phyloP scores from a whole-genome alignment of 805 yeast species.

The Barnettozyma botsteinii region DNA sequence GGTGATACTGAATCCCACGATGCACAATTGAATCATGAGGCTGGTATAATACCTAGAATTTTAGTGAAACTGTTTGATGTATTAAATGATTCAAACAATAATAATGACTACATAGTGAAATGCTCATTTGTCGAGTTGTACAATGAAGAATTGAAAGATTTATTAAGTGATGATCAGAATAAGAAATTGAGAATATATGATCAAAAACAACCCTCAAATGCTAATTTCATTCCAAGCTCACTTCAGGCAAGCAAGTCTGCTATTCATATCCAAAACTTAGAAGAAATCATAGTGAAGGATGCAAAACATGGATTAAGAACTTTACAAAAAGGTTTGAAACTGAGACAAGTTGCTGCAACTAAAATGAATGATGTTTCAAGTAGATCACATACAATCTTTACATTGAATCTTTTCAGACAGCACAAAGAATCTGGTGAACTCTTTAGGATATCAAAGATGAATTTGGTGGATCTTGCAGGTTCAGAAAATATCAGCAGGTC shows the following conservation, averaged over 20 bases:
- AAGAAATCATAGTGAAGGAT: constrained; percentile 50
- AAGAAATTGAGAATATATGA: constrained; percentile 54
- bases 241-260: constrained; percentile 17
- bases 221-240: constrained; percentile 2
- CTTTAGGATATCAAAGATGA: constrained; percentile 62
- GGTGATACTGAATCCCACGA: constrained; percentile 46
- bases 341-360: constrained; percentile 64
- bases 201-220: constrained; percentile 14
- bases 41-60: constrained; percentile 67
- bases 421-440: constrained; percentile 37
- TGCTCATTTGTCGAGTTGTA: constrained; percentile 81
- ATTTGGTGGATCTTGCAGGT: constrained; percentile 92
- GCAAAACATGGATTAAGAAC: constrained; percentile 52
- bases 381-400: constrained; percentile 73
- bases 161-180: constrained; percentile 40
- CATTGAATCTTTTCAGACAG: constrained; percentile 51
- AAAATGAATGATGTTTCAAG: constrained; percentile 69
- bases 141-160: constrained; percentile 78
- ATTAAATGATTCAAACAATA: constrained; percentile 30
- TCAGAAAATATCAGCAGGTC: constrained; percentile 85
- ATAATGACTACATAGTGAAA: constrained; percentile 57
- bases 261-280: constrained; percentile 57
- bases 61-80: constrained; percentile 50
- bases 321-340: constrained; percentile 50
- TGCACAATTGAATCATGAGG: constrained; percentile 36